Base-by-base conservation (phyloP, 345 rosid species). In the Euphorbia peplus region DNA sequence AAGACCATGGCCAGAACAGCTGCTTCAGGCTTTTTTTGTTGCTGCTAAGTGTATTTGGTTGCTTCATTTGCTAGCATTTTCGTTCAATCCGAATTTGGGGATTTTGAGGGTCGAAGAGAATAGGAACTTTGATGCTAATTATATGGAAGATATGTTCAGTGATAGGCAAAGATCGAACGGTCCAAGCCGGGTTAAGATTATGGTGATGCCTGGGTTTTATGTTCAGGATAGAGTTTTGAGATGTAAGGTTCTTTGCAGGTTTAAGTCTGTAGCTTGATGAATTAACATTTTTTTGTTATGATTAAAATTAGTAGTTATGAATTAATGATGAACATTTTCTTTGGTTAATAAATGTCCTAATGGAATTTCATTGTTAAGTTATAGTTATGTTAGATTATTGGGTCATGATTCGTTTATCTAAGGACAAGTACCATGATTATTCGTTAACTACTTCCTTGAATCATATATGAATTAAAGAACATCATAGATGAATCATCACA, bases 141-240 rank as follows among this genome's bases (percentile, higher is more conserved):
- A 76, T 78, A 95, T 95, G 99, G 99, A 95, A 67, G 99, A 95
- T 68, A 76, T 95, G 84, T 66, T 79, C 46, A 64, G 72, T 72
- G 98, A 91, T 66, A 80, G 85, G 75, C 92, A 87, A 66, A 85
- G 73, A 39, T 56, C 80, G 14, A 72, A 73, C 10, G 80, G 88
- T 63, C 75, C 77, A 8, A 81, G 76, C 58, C 22, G 82, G 73
- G 93, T 91, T 57, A 95, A 90, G 89, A 79, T 88, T 73, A 91
- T 89, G 99, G 96, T 91, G 47, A 88, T 88, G 89, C 99, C 97
- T 0, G 96, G 97, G 13, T 95, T 89, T 75, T 95, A 91, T 76
- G 88, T 95, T 44, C 86, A 82, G 51, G 91, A 81, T 29, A 88
- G 79, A 80, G 91, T 91, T 69, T 75, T 95, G 74, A 90, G 88